Conservation (phyloP, 352 stramenopile species). For the Phytophthora multivora region DNA sequence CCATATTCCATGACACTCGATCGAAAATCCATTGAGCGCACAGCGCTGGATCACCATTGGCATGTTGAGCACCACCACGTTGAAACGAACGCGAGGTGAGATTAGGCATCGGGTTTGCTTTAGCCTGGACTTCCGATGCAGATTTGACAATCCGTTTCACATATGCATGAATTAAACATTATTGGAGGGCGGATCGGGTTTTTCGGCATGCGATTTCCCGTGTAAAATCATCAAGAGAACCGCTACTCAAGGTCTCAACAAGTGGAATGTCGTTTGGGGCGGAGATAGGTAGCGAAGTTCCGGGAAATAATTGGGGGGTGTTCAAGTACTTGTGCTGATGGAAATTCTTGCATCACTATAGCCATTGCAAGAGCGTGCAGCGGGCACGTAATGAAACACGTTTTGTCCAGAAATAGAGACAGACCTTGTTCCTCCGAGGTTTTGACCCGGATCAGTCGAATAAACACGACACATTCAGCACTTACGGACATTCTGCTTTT, state of each 20-base stretch:
- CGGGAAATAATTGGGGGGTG: too few species aligned
- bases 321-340: too few species aligned
- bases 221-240: too few species aligned
- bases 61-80: background rate
- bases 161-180: slow-evolving; percentile 1
- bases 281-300: too few species aligned
- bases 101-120: background rate
- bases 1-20: slow-evolving; percentile 4
- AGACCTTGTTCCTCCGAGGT: slow-evolving; percentile 28
- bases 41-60: background rate
- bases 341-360: slow-evolving; percentile 11
- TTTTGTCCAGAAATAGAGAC: slow-evolving; percentile 25
- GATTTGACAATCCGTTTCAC: too few species aligned
- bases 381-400: slow-evolving; percentile 20
- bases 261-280: too few species aligned
- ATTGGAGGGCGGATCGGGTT: too few species aligned
- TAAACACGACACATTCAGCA: slow-evolving; percentile 8
- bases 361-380: slow-evolving; percentile 18
- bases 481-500: slow-evolving; percentile 17
- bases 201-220: too few species aligned
- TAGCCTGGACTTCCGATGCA: background rate
- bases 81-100: background rate
- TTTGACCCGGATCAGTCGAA: slow-evolving; percentile 32
- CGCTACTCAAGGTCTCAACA: too few species aligned
- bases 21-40: slow-evolving; percentile 14